Evolutionary conservation across 257 asterid genomes (phyloP).

Genomic region (Eustoma russellianum): DNA sequence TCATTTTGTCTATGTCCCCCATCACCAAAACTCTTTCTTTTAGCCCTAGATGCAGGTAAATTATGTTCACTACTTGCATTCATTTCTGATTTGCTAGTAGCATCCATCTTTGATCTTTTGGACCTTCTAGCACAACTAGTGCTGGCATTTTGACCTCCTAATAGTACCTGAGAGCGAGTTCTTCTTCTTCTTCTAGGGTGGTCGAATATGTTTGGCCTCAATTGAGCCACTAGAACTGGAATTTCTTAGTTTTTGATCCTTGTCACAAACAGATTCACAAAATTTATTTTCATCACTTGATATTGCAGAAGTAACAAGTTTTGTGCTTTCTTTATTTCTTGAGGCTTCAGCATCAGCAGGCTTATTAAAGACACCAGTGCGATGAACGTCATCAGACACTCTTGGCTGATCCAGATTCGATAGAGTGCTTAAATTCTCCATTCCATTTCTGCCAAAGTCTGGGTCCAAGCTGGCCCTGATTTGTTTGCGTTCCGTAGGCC

Average conservation of each 20-base stretch:
- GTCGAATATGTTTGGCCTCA: slow-evolving; percentile 11
- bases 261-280: too few relatives aligned
- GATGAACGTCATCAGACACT: slow-evolving; percentile 13
- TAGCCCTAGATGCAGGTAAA: slow-evolving; percentile 4
- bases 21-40: slow-evolving; percentile 7
- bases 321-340: slow-evolving; percentile 23
- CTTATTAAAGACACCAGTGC: slow-evolving; percentile 12
- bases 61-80: too few relatives aligned
- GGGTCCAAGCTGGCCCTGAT: slow-evolving; percentile 19
- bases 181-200: slow-evolving; percentile 26
- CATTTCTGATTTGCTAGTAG: slow-evolving; percentile 7
- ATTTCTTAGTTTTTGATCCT: slow-evolving; percentile 25
- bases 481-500: slow-evolving; percentile 14
- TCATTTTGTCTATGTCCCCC: slow-evolving; percentile 8
- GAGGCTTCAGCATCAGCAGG: too few relatives aligned
- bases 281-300: too few relatives aligned
- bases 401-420: slow-evolving; percentile 5
- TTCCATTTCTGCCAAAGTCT: slow-evolving; percentile 2
- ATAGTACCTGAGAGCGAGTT: slow-evolving; percentile 18
- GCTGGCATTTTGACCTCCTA: slow-evolving; percentile 18
- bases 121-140: slow-evolving; percentile 23
- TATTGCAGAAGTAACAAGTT: slow-evolving; percentile 7
- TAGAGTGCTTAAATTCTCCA: slow-evolving; percentile 7
- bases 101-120: slow-evolving; percentile 22
- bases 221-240: slow-evolving; percentile 19